These are phyloP conservation scores for Phaeophleospora eucalypticola DNA, from an alignment of 2,329 filamentous ascomycete genomes.

Conservation along the genomic window DNA sequence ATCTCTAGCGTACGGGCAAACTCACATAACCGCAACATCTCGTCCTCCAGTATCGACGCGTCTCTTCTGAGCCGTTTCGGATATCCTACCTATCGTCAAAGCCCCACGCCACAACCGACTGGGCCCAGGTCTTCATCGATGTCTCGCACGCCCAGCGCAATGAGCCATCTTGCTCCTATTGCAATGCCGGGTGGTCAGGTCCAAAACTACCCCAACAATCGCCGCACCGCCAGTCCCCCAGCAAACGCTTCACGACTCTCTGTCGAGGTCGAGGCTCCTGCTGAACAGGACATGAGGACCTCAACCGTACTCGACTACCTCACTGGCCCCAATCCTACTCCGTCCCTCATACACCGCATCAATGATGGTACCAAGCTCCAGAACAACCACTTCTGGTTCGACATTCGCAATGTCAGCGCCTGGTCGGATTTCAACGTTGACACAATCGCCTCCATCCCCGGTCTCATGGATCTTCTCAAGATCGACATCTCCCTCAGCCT, in stretches of 20 bases:
- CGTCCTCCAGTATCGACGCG: slow-evolving; percentile 32
- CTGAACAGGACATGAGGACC: slow-evolving; percentile 38
- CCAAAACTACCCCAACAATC: slow-evolving; percentile 28
- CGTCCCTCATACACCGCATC: slow-evolving; percentile 69
- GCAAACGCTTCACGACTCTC: slow-evolving; percentile 43
- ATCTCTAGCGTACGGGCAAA: slow-evolving; percentile 23
- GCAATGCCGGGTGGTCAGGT: slow-evolving; percentile 28
- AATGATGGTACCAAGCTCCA: slow-evolving; percentile 67
- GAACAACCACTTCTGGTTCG: slow-evolving; percentile 92
- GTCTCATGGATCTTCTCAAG: slow-evolving; percentile 66
- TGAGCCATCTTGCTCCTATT: slow-evolving; percentile 35
- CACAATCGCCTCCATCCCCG: slow-evolving; percentile 68
- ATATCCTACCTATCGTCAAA: slow-evolving; percentile 70
- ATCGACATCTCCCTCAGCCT: slow-evolving; percentile 56
- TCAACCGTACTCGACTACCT: slow-evolving; percentile 77
- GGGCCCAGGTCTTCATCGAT: slow-evolving; percentile 14
- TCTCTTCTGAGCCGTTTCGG: slow-evolving; percentile 55
- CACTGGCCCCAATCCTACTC: slow-evolving; percentile 72
- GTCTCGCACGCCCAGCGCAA: slow-evolving; percentile 33
- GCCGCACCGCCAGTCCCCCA: slow-evolving; percentile 33
- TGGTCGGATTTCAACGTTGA: slow-evolving; percentile 76
- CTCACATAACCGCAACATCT: slow-evolving; percentile 30
- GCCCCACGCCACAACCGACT: slow-evolving; percentile 33
- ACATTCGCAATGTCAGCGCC: slow-evolving; percentile 77
- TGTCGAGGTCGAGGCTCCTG: slow-evolving; percentile 36